Evolutionary conservation across 2,329 filamentous ascomycete species (phyloP).

Genomic region (Aspergillus flavus): DNA sequence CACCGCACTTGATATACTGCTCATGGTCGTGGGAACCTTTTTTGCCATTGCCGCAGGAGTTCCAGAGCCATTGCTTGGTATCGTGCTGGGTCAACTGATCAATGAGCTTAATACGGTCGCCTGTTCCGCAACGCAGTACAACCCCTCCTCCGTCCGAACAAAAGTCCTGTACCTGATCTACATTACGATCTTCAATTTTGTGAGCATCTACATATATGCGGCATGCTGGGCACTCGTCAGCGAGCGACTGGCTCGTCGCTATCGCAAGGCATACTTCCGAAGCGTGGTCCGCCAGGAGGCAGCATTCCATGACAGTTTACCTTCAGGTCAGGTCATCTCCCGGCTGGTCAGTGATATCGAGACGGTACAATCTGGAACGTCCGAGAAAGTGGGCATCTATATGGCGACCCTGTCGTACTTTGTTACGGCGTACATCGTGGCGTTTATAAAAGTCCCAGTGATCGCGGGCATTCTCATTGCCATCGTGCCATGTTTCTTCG

Average conservation of each 20-base stretch:
- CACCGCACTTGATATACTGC: not conserved
- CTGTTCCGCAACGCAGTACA: not conserved
- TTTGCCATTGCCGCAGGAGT: slow-evolving; percentile 6
- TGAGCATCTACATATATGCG: slow-evolving; percentile 62
- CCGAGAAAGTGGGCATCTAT: slow-evolving; percentile 69
- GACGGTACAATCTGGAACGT: slow-evolving; percentile 67
- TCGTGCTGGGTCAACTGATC: slow-evolving; percentile 4
- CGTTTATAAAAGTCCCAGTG: slow-evolving; percentile 64
- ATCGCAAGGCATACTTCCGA: slow-evolving; percentile 64
- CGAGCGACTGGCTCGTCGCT: slow-evolving; percentile 63
- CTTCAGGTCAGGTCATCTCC: slow-evolving; percentile 64
- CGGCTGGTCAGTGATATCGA: slow-evolving; percentile 67
- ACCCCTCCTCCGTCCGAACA: slow-evolving; percentile 3
- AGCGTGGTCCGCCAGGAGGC: slow-evolving; percentile 63
- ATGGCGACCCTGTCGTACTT: slow-evolving; percentile 68
- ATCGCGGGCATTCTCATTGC: slow-evolving; percentile 67
- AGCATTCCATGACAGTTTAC: slow-evolving; percentile 64
- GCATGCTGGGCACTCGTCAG: slow-evolving; percentile 66
- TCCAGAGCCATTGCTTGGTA: slow-evolving; percentile 3
- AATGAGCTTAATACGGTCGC: slow-evolving; percentile 2
- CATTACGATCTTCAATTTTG: not conserved
- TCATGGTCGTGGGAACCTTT: not conserved
- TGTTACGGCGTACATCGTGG: slow-evolving; percentile 66
- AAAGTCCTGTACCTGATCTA: slow-evolving; percentile 11
- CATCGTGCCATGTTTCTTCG: slow-evolving; percentile 62